Evolutionary conservation across 371 early-diverging fungal species (phyloP).

Genomic region (Syncephalastrum monosporum): DNA sequence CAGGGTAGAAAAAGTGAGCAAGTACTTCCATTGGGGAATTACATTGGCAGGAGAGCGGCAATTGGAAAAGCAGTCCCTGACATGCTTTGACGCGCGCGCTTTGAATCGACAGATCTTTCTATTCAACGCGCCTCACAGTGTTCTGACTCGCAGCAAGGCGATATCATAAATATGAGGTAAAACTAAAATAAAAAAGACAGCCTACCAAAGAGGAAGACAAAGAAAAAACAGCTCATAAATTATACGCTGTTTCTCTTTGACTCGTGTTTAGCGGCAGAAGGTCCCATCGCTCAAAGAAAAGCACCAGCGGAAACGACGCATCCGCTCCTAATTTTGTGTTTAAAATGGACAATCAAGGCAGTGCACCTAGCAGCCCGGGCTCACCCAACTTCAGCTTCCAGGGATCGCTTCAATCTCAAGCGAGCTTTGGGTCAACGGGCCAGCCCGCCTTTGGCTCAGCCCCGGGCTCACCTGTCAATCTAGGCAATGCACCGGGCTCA

Average conservation of each 20-base stretch:
- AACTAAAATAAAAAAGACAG: no score
- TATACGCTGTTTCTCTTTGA: constrained; percentile 3
- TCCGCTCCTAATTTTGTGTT: constrained; percentile 6
- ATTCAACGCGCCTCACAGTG: no score
- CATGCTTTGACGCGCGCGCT: no score
- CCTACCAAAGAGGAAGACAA: neutral
- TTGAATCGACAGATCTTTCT: no score
- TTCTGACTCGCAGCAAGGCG: no score
- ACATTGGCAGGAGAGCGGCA: no score
- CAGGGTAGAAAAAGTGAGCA: no score
- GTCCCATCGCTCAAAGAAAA: constrained; percentile 6
- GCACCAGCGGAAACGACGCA: constrained; percentile 4
- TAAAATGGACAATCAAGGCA: constrained; percentile 3
- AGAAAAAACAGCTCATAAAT: constrained; percentile 4
- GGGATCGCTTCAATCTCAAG: no score
- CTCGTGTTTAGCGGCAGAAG: neutral
- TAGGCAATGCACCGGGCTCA: neutral
- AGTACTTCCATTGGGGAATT: no score
- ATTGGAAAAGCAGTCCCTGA: no score
- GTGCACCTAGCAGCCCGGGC: neutral
- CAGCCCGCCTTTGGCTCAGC: neutral
- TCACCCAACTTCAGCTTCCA: neutral
- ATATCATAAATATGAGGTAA: neutral
- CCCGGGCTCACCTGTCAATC: neutral
- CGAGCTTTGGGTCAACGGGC: neutral